A percentile compares a stretch with the other conserved stretches of the same genome.
Conservation (phyloP, 2,329 filamentous ascomycete species). For the Parascedosporium putredinis region DNA sequence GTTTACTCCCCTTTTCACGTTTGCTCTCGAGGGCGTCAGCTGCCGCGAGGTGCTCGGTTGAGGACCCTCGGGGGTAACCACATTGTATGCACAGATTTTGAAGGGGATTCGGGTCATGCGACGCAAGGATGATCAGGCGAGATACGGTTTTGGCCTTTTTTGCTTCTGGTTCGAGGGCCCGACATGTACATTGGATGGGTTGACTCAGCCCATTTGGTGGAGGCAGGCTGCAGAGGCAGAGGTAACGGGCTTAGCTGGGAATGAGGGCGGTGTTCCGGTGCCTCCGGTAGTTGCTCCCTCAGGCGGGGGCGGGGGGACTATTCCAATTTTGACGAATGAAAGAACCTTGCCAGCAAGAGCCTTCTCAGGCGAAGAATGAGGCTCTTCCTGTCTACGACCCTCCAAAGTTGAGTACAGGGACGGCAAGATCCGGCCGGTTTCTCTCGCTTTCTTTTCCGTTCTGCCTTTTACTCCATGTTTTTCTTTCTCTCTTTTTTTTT, state of each 20-base stretch:
- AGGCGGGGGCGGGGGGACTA: neutral
- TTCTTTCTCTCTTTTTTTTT: too few relatives aligned
- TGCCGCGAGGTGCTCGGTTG: neutral
- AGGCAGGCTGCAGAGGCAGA: neutral
- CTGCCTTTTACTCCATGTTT: too few relatives aligned
- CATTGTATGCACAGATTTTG: neutral
- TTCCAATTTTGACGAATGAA: neutral
- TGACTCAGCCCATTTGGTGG: too few relatives aligned
- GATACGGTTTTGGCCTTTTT: neutral
- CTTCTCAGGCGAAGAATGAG: neutral
- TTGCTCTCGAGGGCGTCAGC: too few relatives aligned
- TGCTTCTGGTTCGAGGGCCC: too few relatives aligned
- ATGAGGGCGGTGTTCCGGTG: neutral
- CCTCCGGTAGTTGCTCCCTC: constrained; percentile 1
- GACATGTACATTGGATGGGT: too few relatives aligned
- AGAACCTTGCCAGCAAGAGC: neutral
- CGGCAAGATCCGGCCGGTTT: neutral
- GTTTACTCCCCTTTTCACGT: too few relatives aligned
- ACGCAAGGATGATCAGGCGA: neutral
- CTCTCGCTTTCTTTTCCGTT: too few relatives aligned
- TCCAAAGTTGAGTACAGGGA: neutral
- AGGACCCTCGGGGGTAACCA: neutral
- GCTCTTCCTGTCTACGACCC: neutral
- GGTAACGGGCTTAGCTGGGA: neutral
- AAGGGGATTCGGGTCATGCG: neutral